A percentile compares a stretch with the other conserved stretches of the same genome.
These are phyloP conservation scores for Boletus speciosus DNA, from an alignment of 768 basidiomycete species.

Conservation along the genomic window DNA sequence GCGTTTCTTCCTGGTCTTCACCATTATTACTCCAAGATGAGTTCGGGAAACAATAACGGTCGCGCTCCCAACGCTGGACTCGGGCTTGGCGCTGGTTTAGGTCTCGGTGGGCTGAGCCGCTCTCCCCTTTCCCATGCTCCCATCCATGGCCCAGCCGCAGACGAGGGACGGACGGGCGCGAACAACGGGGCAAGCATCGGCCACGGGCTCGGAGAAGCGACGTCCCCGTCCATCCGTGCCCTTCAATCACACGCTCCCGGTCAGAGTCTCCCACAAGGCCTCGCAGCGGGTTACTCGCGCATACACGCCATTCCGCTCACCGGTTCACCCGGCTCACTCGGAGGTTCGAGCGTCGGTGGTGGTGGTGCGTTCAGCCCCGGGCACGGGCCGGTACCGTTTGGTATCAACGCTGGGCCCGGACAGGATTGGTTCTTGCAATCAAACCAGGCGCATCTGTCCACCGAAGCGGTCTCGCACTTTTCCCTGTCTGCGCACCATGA, in stretches of 20 bases:
- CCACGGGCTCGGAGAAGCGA: conserved; percentile 29
- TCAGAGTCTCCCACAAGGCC: conserved; percentile 85
- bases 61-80: conserved; percentile 27
- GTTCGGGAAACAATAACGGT: conserved; percentile 27
- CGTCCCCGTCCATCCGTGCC: conserved; percentile 73
- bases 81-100: conserved; percentile 19
- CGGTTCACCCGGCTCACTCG: conserved; percentile 35
- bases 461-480: conserved; percentile 23
- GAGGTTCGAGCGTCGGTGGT: conserved; percentile 26
- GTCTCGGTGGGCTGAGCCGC: conserved; percentile 26
- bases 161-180: conserved; percentile 21
- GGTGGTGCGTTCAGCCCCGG: conserved; percentile 30
- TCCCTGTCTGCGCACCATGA: conserved; percentile 28
- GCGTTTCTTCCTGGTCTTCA: conserved; percentile 77
- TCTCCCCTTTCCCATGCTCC: conserved; percentile 30
- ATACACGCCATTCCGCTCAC: conserved; percentile 68
- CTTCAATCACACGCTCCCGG: conserved; percentile 87
- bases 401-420: conserved; percentile 27
- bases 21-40: conserved; percentile 58
- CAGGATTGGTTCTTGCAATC: conserved; percentile 29
- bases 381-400: conserved; percentile 29
- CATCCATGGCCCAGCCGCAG: conserved; percentile 23
- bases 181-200: conserved; percentile 14
- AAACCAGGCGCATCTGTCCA: conserved; percentile 18
- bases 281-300: conserved; percentile 87